Evolutionary conservation across 2,329 filamentous ascomycete genomes (phyloP), one percentile per base, ranked within the genome.

Genomic region (Ophiostoma piceae): DNA sequence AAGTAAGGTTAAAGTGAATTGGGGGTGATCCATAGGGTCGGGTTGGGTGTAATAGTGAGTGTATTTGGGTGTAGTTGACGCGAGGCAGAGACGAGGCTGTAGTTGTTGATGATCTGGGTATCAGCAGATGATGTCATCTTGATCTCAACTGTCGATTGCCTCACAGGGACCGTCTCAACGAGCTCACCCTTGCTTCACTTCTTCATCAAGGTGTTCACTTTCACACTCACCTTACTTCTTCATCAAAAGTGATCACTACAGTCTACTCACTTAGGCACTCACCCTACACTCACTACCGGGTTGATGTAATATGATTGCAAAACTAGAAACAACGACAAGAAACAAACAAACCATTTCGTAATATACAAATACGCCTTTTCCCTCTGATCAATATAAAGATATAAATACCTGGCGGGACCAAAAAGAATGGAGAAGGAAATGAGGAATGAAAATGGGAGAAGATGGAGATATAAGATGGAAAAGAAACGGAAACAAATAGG

Each of bases 311-410:
- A 57, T 57, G n/a, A 57, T 57, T 57, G 43, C 43, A 47, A 26
- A 57, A 57, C n/a, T 12, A 22, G 9, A 22, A 26, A 26, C 51
- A 57, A 22, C 2, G 26, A 26, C 7, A 57, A 22, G 26, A 9
- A 11, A 57, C 14, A 57, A 26, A 26, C n/a, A 57, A 22, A 57
- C 60, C 60, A 64, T 64, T 64, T 64, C 60, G 60, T 64, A 64
- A 64, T 64, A 64, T 64, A 64, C 60, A 64, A n/a, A 64, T 64
- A 64, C 60, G 60, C 60, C 60, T 64, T 64, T 62, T 64, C 32
- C 60, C 60, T 64, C 60, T 37, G 29, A 64, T 32, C 60, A 64
- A 62, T 29, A 62, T 62, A 62, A 35, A 62, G 37, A 62, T 29
- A 62, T 62, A 62, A 35, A 62, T 29, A 64, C 60, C 60, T 64